phyloP scores from a whole-genome alignment of 179 eudicot species.

The Beta corolliflora region DNA sequence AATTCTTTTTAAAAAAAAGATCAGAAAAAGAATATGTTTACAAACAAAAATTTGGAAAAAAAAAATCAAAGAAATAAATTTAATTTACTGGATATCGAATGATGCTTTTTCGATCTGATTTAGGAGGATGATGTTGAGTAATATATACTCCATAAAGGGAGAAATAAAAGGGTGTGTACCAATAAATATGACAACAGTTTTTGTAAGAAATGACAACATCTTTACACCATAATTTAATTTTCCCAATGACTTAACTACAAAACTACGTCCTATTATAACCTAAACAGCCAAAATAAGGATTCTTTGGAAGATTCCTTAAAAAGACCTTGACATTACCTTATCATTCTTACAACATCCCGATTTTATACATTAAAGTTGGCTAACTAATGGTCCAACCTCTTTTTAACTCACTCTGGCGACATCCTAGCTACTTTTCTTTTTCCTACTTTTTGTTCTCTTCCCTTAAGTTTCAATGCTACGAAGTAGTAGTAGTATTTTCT shows the following conservation, averaged over 20 bases:
- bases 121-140: background rate
- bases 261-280: no score
- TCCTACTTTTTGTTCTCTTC: background rate
- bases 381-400: background rate
- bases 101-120: background rate
- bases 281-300: background rate
- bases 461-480: background rate
- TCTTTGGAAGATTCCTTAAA: background rate
- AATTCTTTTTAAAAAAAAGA: no score
- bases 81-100: background rate
- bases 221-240: constrained; percentile 30
- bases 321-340: background rate
- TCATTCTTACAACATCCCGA: constrained; percentile 11
- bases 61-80: no score
- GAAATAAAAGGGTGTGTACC: background rate
- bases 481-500: background rate
- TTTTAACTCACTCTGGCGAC: constrained; percentile 31
- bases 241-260: background rate
- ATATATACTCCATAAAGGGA: background rate
- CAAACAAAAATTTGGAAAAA: no score
- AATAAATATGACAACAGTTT: constrained; percentile 28
- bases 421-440: constrained; percentile 3
- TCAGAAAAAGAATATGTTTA: no score
- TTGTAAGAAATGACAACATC: constrained; percentile 41
- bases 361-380: background rate